A percentile compares a stretch with the other conserved stretches of the same genome.
phyloP scores from a whole-genome alignment of 768 basidiomycete species.

The Lactarius quietus region DNA sequence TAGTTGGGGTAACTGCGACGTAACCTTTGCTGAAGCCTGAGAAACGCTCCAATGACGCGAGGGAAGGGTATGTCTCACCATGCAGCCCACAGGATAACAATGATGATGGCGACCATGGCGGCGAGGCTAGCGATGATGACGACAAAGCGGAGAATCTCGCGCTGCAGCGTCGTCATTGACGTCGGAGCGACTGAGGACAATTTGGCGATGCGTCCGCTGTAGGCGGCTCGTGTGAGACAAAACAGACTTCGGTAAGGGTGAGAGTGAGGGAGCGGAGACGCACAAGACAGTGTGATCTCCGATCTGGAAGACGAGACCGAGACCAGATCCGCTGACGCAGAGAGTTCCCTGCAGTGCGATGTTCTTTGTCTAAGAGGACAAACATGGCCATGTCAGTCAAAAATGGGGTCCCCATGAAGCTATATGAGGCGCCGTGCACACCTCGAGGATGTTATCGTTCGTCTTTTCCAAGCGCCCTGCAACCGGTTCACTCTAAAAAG shows the following conservation, averaged over 20 bases:
- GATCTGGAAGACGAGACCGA: conserved; percentile 46
- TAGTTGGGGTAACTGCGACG: conserved; percentile 39
- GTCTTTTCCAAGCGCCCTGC: conserved; percentile 31
- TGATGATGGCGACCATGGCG: conserved; percentile 43
- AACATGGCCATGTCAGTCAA: conserved; percentile 28
- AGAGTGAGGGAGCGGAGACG: conserved; percentile 27
- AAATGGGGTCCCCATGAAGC: background rate
- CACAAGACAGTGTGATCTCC: conserved; percentile 51
- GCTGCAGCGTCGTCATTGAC: conserved; percentile 47
- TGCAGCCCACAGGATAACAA: conserved; percentile 46
- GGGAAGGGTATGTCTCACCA: conserved; percentile 32
- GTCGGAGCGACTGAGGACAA: conserved; percentile 32
- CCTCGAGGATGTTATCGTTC: conserved; percentile 32
- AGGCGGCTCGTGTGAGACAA: background rate
- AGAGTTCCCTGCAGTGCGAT: conserved; percentile 57
- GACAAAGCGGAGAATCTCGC: conserved; percentile 54
- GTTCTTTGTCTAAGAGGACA: conserved; percentile 47
- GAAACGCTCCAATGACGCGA: conserved; percentile 14
- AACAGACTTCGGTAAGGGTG: conserved; percentile 8
- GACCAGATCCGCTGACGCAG: conserved; percentile 47
- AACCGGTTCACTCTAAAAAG: conserved; percentile 22
- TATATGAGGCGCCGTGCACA: background rate
- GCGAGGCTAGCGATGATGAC: conserved; percentile 49
- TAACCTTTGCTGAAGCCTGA: conserved; percentile 36
- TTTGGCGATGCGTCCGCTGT: conserved; percentile 40